Evolutionary conservation across 1,284 basidiomycete genomes (phyloP), one percentile per base, ranked within the genome.

Genomic region (Apiotrichum veenhuisii): DNA sequence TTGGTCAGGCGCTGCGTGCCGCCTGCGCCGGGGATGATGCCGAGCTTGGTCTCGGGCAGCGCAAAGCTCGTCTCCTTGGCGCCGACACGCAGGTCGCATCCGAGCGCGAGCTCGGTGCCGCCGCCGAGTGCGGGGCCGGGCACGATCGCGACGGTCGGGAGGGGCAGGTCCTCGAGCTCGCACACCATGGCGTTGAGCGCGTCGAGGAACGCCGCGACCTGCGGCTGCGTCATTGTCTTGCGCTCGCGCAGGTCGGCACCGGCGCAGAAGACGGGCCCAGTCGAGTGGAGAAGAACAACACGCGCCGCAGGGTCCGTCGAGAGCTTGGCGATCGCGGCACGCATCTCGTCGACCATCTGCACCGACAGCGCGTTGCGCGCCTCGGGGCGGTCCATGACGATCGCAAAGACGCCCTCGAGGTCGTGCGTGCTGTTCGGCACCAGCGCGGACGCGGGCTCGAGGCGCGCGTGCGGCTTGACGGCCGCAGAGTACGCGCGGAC

Each of bases 11-110:
- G 83, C 69, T 94, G 91, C 1, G 93, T 97, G 1, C 92, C 92
- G 3, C 92, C 91, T n/a, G 91, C 92, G 48, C 93, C 93, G 15
- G 93, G 93, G 55, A 97, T 96, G 63, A 97, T 96, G 7, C 91
- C 93, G 22, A 95, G 81, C 53, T 85, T 83, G 3, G 85, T 87
- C 75, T 94, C 91, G 3, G 91, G 89, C 15, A 94, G 77, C 3
- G 89, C 88, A 48, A 94, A 60, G 20, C 41, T 47, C 12, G 62
- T 86, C 75, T 88, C 64, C 71, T 56, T 68, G 89, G 89, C 87
- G 55, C 88, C 91, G 20, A 94, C 86, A 18, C 93, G 82, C 63
- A 97, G 76, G 78, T 96, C 93, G 77, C 90, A 93, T 2, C 89
- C 87, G 52, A 96, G 81, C 55, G 87, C 83, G 54, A 96, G 78